Evolutionary conservation across 805 yeast species (phyloP).

Genomic region (Nakazawaea sp.): DNA sequence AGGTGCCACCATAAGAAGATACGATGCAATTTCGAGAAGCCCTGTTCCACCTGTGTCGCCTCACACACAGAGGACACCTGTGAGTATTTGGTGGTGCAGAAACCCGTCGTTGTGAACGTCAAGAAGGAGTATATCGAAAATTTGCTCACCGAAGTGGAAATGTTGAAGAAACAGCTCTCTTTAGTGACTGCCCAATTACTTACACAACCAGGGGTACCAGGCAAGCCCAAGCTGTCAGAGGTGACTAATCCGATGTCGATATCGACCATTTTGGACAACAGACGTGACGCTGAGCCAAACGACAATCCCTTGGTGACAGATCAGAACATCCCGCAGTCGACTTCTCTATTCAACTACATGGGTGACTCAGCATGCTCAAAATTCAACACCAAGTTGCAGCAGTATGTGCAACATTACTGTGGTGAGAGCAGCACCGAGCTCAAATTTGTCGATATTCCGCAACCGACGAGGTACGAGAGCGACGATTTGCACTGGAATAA

Average conservation of each 20-base stretch:
- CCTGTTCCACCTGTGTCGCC: constrained; percentile 7
- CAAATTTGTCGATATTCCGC: neutral
- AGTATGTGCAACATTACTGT: constrained; percentile 5
- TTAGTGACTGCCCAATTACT: constrained; percentile 5
- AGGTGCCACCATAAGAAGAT: constrained; percentile 10
- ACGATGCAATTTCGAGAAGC: constrained; percentile 7
- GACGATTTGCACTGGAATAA: constrained; percentile 9
- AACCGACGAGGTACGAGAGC: constrained; percentile 1
- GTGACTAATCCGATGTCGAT: constrained; percentile 5
- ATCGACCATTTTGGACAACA: constrained; percentile 2
- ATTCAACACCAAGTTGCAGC: constrained; percentile 11
- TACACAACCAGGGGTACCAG: constrained; percentile 9
- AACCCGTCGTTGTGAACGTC: constrained; percentile 5
- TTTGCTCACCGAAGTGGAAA: constrained; percentile 2
- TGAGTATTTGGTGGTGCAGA: constrained; percentile 6
- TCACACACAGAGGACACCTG: constrained; percentile 2
- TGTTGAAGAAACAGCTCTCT: constrained; percentile 2
- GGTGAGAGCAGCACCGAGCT: neutral
- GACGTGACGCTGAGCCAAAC: constrained; percentile 5
- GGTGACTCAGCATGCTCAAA: constrained; percentile 12
- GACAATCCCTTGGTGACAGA: constrained; percentile 9
- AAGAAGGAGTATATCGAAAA: constrained; percentile 8
- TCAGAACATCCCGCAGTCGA: constrained; percentile 7
- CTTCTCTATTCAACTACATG: constrained; percentile 4
- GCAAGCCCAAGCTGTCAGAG: neutral